Percentiles rank a stretch among this genome's conserved stretches.
Conservation (phyloP, 331 rosid species). For the Pyracantha coccinea region DNA sequence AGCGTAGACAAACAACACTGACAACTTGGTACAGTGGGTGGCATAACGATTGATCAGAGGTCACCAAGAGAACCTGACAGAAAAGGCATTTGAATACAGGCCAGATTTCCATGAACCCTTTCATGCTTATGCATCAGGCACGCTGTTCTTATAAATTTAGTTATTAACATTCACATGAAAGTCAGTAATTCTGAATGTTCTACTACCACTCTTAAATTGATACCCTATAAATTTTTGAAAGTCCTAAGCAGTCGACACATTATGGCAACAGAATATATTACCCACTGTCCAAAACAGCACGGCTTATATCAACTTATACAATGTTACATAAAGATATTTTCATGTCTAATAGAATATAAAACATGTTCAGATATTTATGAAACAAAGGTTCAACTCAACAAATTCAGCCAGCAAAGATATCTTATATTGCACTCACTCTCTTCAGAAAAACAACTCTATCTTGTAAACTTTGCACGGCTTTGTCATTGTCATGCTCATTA, state of each 20-base stretch:
- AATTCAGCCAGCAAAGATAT: neutral
- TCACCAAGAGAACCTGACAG: neutral
- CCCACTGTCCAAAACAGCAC: neutral
- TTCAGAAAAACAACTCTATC: constrained; percentile 73
- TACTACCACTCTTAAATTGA: neutral
- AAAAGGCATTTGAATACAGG: neutral
- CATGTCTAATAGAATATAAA: neutral
- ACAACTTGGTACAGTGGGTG: neutral
- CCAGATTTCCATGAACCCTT: neutral
- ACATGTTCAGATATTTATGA: neutral
- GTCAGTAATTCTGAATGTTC: neutral
- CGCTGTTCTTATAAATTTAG: neutral
- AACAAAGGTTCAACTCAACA: neutral
- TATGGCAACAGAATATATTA: neutral
- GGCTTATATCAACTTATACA: neutral
- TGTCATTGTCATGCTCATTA: constrained; percentile 73
- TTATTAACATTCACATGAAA: neutral
- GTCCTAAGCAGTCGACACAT: neutral
- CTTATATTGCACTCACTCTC: constrained; percentile 38
- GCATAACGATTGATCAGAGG: neutral
- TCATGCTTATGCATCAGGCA: neutral
- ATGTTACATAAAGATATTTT: neutral
- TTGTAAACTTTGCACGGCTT: constrained; percentile 59
- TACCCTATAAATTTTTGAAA: neutral
- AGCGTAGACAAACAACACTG: neutral